A percentile compares a stretch with the other conserved stretches of the same genome.
Evolutionary conservation across 768 basidiomycete genomes (phyloP).

Genomic region (Agaricus bisporus): DNA sequence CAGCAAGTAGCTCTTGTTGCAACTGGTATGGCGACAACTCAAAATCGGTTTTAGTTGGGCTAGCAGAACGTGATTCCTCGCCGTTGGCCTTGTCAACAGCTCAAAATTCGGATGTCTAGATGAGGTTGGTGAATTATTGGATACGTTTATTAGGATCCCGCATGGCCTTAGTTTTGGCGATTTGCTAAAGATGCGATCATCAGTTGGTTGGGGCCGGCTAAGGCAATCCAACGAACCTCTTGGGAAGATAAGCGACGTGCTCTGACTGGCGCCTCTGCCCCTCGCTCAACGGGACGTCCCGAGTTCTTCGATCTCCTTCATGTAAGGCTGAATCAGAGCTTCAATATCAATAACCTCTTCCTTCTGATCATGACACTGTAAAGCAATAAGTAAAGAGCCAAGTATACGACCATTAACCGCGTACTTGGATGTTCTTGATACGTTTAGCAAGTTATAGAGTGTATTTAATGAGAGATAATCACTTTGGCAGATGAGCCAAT

Average conservation of each 20-base stretch:
- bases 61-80: slow-evolving; percentile 72
- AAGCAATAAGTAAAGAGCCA: not conserved
- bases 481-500: slow-evolving; percentile 23
- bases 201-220: not conserved
- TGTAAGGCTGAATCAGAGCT: slow-evolving; percentile 89
- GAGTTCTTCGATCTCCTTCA: slow-evolving; percentile 90
- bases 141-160: slow-evolving; percentile 75
- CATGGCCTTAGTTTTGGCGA: slow-evolving; percentile 82
- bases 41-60: slow-evolving; percentile 86
- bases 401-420: slow-evolving; percentile 12
- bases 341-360: slow-evolving; percentile 92
- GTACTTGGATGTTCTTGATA: slow-evolving; percentile 81
- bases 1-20: slow-evolving; percentile 82
- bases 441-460: slow-evolving; percentile 89
- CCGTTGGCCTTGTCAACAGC: slow-evolving; percentile 66
- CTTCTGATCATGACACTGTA: slow-evolving; percentile 77
- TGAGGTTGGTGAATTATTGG: slow-evolving; percentile 77
- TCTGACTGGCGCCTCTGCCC: slow-evolving; percentile 51
- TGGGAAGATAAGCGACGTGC: slow-evolving; percentile 45
- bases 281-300: slow-evolving; percentile 67
- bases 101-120: slow-evolving; percentile 64
- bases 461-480: slow-evolving; percentile 95
- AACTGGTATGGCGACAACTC: slow-evolving; percentile 86
- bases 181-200: slow-evolving; percentile 43
- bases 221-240: slow-evolving; percentile 28